Percentiles rank a stretch among this genome's conserved stretches.
Conservation (phyloP, 1,284 basidiomycete species). For the Tylopilus sp. region DNA sequence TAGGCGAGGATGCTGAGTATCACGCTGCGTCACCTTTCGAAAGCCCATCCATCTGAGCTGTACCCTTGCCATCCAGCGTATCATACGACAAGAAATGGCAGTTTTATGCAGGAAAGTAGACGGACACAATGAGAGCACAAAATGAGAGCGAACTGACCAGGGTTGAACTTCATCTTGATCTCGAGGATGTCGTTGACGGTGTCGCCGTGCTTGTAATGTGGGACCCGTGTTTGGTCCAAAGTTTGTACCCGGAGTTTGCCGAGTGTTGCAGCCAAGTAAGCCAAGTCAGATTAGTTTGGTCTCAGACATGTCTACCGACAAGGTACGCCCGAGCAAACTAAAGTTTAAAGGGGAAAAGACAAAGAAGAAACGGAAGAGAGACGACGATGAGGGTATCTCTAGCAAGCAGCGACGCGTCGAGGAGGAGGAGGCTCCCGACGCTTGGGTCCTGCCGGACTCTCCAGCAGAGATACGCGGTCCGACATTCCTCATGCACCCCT, state of each 20-base stretch:
- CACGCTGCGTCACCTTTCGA: conserved; percentile 16
- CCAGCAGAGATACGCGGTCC: conserved; percentile 76
- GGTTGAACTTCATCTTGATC: conserved; percentile 76
- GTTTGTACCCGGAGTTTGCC: conserved; percentile 33
- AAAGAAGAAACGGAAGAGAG: conserved; percentile 76
- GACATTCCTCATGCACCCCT: conserved; percentile 76
- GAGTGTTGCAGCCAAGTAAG: conserved; percentile 2
- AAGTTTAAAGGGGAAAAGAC: conserved; percentile 86
- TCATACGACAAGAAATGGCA: conserved; percentile 22
- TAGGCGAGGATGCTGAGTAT: conserved; percentile 28
- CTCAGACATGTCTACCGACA: conserved; percentile 35
- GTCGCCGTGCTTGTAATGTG: conserved; percentile 21
- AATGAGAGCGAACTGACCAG: conserved; percentile 52
- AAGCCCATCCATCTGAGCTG: conserved; percentile 40
- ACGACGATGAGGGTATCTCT: conserved; percentile 43
- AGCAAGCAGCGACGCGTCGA: conserved; percentile 50
- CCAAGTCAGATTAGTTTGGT: not conserved
- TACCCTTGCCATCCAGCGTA: conserved; percentile 52
- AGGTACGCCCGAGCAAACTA: conserved; percentile 64
- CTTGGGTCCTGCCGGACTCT: conserved; percentile 74
- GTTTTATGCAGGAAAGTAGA: conserved; percentile 21
- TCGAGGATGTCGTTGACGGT: conserved; percentile 52
- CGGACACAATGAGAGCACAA: not conserved
- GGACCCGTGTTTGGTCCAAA: conserved; percentile 32
- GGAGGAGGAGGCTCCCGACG: conserved; percentile 62